These are phyloP conservation scores for Hymenotorrendiella dingleyae DNA, from an alignment of 2,329 filamentous ascomycete species.

Conservation along the genomic window DNA sequence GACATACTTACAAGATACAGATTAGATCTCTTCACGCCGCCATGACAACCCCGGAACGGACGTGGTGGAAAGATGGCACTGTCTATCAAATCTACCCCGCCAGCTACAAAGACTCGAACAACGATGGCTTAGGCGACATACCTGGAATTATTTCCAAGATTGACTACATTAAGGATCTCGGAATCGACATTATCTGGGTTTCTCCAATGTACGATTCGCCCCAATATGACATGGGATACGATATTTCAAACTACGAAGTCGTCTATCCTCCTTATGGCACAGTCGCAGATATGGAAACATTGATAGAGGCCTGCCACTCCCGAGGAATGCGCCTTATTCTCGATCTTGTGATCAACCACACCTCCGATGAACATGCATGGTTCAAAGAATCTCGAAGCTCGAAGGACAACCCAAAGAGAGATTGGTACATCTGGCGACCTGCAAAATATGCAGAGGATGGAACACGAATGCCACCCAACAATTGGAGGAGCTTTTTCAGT, in stretches of 20 bases:
- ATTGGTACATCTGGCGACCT: constrained; percentile 63
- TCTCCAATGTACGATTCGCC: constrained; percentile 61
- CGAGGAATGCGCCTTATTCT: constrained; percentile 66
- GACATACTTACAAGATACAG: too few species aligned
- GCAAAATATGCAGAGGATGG: constrained; percentile 49
- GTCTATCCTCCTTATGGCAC: constrained; percentile 63
- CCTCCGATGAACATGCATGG: constrained; percentile 64
- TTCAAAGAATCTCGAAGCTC: constrained; percentile 49
- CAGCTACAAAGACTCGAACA: constrained; percentile 51
- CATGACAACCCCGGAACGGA: constrained; percentile 11
- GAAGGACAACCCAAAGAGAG: constrained; percentile 45
- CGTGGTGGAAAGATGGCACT: constrained; percentile 52
- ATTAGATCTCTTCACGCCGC: too few species aligned
- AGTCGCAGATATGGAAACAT: constrained; percentile 55
- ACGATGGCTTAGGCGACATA: constrained; percentile 55
- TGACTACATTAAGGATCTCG: constrained; percentile 54
- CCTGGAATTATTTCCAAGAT: constrained; percentile 56
- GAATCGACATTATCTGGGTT: constrained; percentile 60
- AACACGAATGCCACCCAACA: constrained; percentile 64
- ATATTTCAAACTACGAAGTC: constrained; percentile 61
- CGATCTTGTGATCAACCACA: constrained; percentile 75
- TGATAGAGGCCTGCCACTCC: constrained; percentile 54
- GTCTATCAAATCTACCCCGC: constrained; percentile 56
- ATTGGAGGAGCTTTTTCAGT: constrained; percentile 60
- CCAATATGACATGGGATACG: constrained; percentile 65